Evolutionary conservation across 2,329 filamentous ascomycete genomes (phyloP).

Genomic region (Escovopsis weberi): DNA sequence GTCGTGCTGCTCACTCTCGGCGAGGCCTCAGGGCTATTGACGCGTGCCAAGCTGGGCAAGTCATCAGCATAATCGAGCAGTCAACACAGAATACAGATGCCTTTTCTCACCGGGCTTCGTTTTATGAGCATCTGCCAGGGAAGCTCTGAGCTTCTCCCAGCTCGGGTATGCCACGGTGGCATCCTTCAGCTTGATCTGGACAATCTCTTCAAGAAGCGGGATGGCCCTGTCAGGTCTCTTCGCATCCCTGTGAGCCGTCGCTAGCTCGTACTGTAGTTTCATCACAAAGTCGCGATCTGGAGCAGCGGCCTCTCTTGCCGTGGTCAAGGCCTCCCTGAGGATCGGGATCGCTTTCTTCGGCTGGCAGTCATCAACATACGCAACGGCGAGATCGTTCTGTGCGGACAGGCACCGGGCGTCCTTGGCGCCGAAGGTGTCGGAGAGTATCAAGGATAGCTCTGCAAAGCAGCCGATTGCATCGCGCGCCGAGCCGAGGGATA

Average conservation of each 20-base stretch:
- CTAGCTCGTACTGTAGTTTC: constrained; percentile 5
- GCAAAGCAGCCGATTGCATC: too few species aligned
- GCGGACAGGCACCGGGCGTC: background rate
- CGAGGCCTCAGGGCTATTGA: too few species aligned
- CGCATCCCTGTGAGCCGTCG: constrained; percentile 1
- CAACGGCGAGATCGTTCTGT: background rate
- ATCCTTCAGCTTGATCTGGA: background rate
- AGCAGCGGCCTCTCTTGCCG: background rate
- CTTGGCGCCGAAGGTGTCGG: too few species aligned
- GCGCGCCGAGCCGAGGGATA: background rate
- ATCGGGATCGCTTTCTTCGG: constrained; percentile 3
- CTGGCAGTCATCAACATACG: background rate
- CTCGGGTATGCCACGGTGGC: background rate
- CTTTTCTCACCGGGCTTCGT: constrained; percentile 1
- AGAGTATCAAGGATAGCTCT: too few species aligned
- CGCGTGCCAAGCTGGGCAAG: too few species aligned
- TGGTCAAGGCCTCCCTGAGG: background rate
- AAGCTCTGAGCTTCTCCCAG: background rate
- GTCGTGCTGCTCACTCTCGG: too few species aligned
- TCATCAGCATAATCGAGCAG: too few species aligned
- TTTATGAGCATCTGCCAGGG: background rate
- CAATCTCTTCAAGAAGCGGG: constrained; percentile 2
- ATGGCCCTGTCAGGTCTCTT: constrained; percentile 1
- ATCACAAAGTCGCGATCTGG: background rate
- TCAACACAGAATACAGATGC: too few species aligned